Percentiles rank a stretch among this genome's conserved stretches.
Evolutionary conservation across 805 yeast species (phyloP).

Genomic region (Starmerella floris): DNA sequence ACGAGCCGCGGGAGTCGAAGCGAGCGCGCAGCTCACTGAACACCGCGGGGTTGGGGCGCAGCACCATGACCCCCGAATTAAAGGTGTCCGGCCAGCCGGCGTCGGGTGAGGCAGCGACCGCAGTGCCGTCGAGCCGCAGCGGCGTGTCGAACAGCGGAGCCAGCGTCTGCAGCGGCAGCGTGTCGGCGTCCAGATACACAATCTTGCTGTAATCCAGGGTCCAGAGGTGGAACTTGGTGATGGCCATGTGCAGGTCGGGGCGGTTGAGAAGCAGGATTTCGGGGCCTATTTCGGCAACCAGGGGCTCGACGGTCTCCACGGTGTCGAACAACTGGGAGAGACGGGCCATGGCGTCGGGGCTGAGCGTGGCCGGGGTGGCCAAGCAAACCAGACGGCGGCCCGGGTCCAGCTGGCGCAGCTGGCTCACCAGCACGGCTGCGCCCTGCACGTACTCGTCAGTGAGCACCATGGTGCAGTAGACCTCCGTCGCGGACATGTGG

Average conservation of each 20-base stretch:
- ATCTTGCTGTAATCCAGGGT: constrained; percentile 29
- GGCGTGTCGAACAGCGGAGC: constrained; percentile 19
- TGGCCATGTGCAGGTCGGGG: constrained; percentile 35
- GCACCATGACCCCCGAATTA: constrained; percentile 62
- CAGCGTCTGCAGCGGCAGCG: constrained; percentile 33
- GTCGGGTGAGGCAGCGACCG: constrained; percentile 49
- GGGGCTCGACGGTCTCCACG: constrained; percentile 24
- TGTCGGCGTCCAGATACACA: constrained; percentile 43
- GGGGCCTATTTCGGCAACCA: constrained; percentile 20
- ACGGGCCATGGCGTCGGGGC: constrained; percentile 11
- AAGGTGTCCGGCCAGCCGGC: constrained; percentile 88
- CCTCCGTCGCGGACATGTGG: constrained; percentile 22
- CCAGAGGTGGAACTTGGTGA: constrained; percentile 50
- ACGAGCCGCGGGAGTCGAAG: constrained; percentile 30
- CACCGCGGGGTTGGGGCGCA: constrained; percentile 38
- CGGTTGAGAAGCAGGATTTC: constrained; percentile 31
- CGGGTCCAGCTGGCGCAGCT: constrained; percentile 24
- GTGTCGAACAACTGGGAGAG: constrained; percentile 22
- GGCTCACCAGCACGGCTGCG: constrained; percentile 37
- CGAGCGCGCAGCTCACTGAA: constrained; percentile 32
- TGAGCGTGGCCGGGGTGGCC: constrained; percentile 20
- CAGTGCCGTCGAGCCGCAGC: constrained; percentile 1
- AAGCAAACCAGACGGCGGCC: constrained; percentile 22
- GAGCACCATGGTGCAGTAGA: constrained; percentile 36
- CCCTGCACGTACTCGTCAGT: constrained; percentile 36